A percentile compares a stretch with the other conserved stretches of the same genome.
phyloP scores from a whole-genome alignment of 1,284 basidiomycete species.

The Leucoagaricus sp. region DNA sequence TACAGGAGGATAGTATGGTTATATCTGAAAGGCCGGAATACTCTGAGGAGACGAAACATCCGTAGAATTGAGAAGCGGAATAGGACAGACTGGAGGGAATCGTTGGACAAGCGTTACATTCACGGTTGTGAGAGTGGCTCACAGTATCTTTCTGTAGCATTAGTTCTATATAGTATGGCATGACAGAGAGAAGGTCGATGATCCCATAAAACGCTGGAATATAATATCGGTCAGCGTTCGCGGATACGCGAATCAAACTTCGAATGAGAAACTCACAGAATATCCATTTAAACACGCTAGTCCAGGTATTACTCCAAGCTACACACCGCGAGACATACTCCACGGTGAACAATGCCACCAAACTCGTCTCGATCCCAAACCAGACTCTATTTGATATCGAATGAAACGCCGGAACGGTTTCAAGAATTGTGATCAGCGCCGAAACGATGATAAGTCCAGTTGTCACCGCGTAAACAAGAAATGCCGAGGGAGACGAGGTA shows the following conservation, averaged over 20 bases:
- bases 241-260: background rate
- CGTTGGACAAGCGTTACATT: background rate
- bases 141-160: constrained; percentile 85
- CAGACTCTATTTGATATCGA: constrained; percentile 68
- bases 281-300: constrained; percentile 61
- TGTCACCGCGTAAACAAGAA: constrained; percentile 62
- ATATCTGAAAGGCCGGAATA: constrained; percentile 86
- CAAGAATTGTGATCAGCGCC: constrained; percentile 80
- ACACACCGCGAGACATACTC: constrained; percentile 71
- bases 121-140: constrained; percentile 26
- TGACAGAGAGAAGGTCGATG: constrained; percentile 80
- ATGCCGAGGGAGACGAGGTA: constrained; percentile 65
- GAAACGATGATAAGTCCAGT: constrained; percentile 69
- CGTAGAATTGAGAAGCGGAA: constrained; percentile 84
- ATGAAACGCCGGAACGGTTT: constrained; percentile 84
- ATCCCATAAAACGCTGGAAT: constrained; percentile 81
- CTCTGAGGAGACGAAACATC: constrained; percentile 82
- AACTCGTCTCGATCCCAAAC: constrained; percentile 79
- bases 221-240: constrained; percentile 7
- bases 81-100: constrained; percentile 60
- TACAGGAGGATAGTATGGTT: constrained; percentile 80
- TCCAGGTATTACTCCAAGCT: constrained; percentile 68
- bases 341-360: constrained; percentile 82
- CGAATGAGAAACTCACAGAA: constrained; percentile 51
- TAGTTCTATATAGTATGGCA: constrained; percentile 88